Base-by-base conservation (phyloP, 2,329 filamentous ascomycete species). In the Scedosporium aurantiacum region DNA sequence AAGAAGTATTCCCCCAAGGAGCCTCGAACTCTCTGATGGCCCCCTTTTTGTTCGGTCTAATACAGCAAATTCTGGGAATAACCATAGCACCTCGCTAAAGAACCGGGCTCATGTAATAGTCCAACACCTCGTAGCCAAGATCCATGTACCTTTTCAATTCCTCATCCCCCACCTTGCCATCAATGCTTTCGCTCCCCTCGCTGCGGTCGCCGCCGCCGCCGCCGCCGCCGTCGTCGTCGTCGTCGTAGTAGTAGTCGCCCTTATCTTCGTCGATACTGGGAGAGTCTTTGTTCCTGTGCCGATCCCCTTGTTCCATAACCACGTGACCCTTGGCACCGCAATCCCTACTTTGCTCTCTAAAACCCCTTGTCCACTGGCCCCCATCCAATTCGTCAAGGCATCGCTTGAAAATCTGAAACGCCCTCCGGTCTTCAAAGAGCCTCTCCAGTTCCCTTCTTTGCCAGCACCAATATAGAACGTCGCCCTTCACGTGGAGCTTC, bases 401-500 rank as follows among this genome's bases (percentile, higher is more conserved):
- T 63, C 79, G 72, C 45, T 70, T 70, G 65, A 87, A 79, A 54
- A 76, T 68, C 27, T 71, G 68, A 3, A 73, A 64, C 18, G 71
- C 70, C 52, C 69, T 69, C 21, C 66, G 70, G 23, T 67, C 67
- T 4, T 61, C 64, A 16, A 79, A 70, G 14, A 83, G 66, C 32
- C 67, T 65, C 66, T 81, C 77, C 21, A 86, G 66, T 0, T 71
- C 71, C 37, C 75, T 74, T 18, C 69, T 73, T 18, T 80, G 73
- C 10, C 85, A 65, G 63, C 85, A 81, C 5, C 79, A 76, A 63
- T 76, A 74, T 50, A 91, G 70, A 41, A 89, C 74, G 66, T 90
- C 85, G 0, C 88, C 88, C 64, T 90, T 79, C 2, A 91, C 76
- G 61, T 90, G 86, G 79, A 84, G 83, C 63, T 73, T 70, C 5